phyloP scores from a whole-genome alignment of 371 early-diverging fungal species.

The Syncephalastrum racemosum region DNA sequence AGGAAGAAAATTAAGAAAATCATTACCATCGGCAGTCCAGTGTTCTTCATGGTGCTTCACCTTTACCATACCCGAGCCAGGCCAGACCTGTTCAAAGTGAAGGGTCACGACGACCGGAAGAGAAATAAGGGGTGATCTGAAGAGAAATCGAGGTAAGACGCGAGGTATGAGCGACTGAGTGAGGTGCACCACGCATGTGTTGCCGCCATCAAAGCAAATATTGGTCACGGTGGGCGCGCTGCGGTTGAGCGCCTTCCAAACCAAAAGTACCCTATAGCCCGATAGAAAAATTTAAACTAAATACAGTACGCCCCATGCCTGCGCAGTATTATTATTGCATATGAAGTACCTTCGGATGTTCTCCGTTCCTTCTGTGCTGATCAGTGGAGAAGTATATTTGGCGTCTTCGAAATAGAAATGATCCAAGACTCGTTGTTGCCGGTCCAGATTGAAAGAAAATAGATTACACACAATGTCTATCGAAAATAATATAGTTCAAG shows the following conservation, averaged over 20 bases:
- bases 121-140: conserved; percentile 1
- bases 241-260: conserved; percentile 26
- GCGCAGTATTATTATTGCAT: background rate
- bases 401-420: conserved; percentile 42
- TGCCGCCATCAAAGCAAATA: conserved; percentile 21
- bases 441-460: conserved; percentile 36
- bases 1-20: conserved; percentile 1
- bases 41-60: conserved; percentile 21
- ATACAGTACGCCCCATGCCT: no score
- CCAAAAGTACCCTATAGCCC: conserved; percentile 25
- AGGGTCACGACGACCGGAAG: conserved; percentile 23
- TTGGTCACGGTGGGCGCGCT: conserved; percentile 21
- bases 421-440: conserved; percentile 36
- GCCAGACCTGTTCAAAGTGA: conserved; percentile 16
- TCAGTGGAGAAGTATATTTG: conserved; percentile 44
- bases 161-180: conserved; percentile 26
- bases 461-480: conserved; percentile 37
- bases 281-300: conserved; percentile 14
- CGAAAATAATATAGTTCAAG: background rate
- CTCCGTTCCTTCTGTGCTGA: conserved; percentile 47
- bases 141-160: conserved; percentile 14
- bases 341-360: conserved; percentile 47
- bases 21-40: conserved; percentile 27
- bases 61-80: conserved; percentile 13
- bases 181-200: conserved; percentile 19